Evolutionary conservation across 768 basidiomycete genomes (phyloP).

Genomic region (Pisolithus albus): DNA sequence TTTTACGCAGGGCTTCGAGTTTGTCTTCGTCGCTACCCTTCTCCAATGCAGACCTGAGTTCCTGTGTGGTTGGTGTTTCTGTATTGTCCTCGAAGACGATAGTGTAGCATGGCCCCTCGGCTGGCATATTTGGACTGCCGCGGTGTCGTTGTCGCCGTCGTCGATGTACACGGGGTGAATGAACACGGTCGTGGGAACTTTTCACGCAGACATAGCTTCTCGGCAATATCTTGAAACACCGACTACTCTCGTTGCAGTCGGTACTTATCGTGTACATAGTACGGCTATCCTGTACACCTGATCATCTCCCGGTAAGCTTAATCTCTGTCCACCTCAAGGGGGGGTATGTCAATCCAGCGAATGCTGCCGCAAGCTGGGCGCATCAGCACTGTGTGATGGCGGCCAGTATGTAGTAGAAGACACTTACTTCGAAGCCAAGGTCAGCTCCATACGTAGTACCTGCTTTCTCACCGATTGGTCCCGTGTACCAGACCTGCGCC

Average conservation of each 20-base stretch:
- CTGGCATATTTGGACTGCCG: slow-evolving; percentile 17
- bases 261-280: no score
- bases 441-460: slow-evolving; percentile 39
- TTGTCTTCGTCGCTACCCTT: slow-evolving; percentile 97
- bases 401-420: neutral
- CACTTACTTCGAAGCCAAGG: slow-evolving; percentile 46
- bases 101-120: slow-evolving; percentile 71
- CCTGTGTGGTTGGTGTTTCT: slow-evolving; percentile 74
- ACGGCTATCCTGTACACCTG: no score
- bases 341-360: neutral
- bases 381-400: neutral
- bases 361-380: neutral
- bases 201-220: neutral
- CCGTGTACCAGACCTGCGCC: slow-evolving; percentile 48
- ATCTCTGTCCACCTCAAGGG: neutral
- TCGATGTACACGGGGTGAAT: neutral
- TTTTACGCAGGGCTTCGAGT: slow-evolving; percentile 90
- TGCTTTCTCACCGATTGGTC: slow-evolving; percentile 39
- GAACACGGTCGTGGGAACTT: neutral
- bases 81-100: slow-evolving; percentile 66
- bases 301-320: neutral
- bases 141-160: slow-evolving; percentile 7
- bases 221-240: no score
- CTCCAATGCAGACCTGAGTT: slow-evolving; percentile 77
- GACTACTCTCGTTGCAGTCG: no score